Conservation (phyloP, 305 asterid genomes). For the Ilex paraguariensis region DNA sequence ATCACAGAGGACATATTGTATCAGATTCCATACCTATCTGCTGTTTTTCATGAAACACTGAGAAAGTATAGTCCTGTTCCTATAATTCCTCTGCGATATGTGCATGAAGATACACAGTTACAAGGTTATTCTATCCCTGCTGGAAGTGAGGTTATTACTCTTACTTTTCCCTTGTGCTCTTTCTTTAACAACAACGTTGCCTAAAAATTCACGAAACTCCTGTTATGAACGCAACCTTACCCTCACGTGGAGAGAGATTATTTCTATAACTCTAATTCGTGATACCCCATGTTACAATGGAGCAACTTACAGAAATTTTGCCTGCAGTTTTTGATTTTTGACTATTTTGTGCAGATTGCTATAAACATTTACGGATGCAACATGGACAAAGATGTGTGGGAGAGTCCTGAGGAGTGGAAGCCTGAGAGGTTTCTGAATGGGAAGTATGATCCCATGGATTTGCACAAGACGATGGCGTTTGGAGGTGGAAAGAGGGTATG, state of each 20-base stretch:
- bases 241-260: too few relatives aligned
- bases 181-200: too few relatives aligned
- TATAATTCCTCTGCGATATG: conserved; percentile 66
- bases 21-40: conserved; percentile 65
- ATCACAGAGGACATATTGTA: conserved; percentile 65
- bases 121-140: conserved; percentile 69
- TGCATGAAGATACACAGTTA: conserved; percentile 63
- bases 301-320: too few relatives aligned
- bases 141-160: conserved; percentile 61
- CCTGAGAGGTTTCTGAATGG: conserved; percentile 68
- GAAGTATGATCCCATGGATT: conserved; percentile 38
- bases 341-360: conserved; percentile 46
- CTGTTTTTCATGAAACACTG: conserved; percentile 80
- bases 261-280: too few relatives aligned
- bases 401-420: conserved; percentile 60
- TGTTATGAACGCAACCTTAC: too few relatives aligned
- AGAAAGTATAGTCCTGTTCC: conserved; percentile 77
- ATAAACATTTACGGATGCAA: conserved; percentile 80
- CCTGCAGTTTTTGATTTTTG: too few relatives aligned
- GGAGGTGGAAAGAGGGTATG: conserved; percentile 91
- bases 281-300: too few relatives aligned
- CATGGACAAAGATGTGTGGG: conserved; percentile 72
- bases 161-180: too few relatives aligned
- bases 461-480: conserved; percentile 75
- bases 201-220: too few relatives aligned